Evolutionary conservation across 1,139 yeast species (phyloP).

Genomic region (Martiniozyma asiatica): DNA sequence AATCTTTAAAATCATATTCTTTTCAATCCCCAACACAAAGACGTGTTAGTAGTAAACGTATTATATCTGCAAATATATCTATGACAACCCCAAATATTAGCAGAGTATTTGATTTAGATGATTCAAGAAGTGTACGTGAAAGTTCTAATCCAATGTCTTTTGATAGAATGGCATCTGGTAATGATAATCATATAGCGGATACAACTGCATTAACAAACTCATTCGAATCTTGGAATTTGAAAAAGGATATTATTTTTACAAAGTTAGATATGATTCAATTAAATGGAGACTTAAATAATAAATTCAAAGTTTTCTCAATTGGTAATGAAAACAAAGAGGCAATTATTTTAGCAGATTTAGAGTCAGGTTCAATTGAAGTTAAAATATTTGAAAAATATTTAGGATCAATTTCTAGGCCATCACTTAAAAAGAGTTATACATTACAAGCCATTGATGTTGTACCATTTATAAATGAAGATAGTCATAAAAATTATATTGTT

Average conservation of each 20-base stretch:
- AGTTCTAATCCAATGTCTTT: slow-evolving; percentile 46
- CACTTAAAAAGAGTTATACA: slow-evolving; percentile 26
- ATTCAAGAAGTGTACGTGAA: slow-evolving; percentile 36
- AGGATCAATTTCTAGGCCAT: slow-evolving; percentile 23
- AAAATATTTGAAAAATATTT: slow-evolving; percentile 35
- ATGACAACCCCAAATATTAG: slow-evolving; percentile 32
- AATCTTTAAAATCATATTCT: too few species aligned
- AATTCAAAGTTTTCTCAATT: slow-evolving; percentile 33
- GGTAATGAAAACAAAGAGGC: slow-evolving; percentile 47
- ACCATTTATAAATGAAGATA: slow-evolving; percentile 26
- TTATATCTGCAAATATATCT: slow-evolving; percentile 14
- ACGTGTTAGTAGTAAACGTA: too few species aligned
- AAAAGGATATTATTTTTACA: slow-evolving; percentile 60
- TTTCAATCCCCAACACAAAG: too few species aligned
- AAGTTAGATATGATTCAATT: slow-evolving; percentile 47
- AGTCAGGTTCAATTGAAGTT: slow-evolving; percentile 30
- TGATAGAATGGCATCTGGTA: slow-evolving; percentile 46
- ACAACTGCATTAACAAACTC: slow-evolving; percentile 2
- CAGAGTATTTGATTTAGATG: slow-evolving; percentile 26
- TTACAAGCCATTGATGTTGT: slow-evolving; percentile 32
- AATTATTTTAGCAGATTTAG: slow-evolving; percentile 32
- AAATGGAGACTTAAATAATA: too few species aligned
- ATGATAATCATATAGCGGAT: slow-evolving; percentile 11
- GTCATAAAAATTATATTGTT: slow-evolving; percentile 27
- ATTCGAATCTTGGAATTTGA: slow-evolving; percentile 21